Evolutionary conservation across 495 filamentous ascomycete genomes (phyloP).

Genomic region (Aspergillus hancockii): DNA sequence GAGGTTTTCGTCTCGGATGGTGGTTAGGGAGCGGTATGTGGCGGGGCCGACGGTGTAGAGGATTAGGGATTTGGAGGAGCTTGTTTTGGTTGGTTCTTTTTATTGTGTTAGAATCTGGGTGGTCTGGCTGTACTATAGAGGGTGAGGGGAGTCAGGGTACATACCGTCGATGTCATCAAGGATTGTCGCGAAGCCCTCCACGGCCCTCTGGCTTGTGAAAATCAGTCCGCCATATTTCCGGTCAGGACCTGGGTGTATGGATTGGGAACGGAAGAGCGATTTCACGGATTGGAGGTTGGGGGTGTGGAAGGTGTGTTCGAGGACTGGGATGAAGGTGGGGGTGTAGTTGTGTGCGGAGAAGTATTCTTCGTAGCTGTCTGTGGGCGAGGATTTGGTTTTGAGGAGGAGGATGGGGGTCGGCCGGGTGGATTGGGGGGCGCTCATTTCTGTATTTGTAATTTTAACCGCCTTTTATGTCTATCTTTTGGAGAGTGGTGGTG

Average conservation of each 20-base stretch:
- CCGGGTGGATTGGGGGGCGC: slow-evolving; percentile 1
- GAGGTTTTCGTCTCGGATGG: slow-evolving; percentile 48
- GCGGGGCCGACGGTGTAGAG: slow-evolving; percentile 93
- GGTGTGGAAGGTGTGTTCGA: slow-evolving; percentile 66
- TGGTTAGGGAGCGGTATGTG: slow-evolving; percentile 70
- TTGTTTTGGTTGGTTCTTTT: slow-evolving; percentile 20
- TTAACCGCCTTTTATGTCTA: not conserved
- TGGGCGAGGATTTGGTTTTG: slow-evolving; percentile 79
- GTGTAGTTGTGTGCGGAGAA: slow-evolving; percentile 53
- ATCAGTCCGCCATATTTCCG: slow-evolving; percentile 76
- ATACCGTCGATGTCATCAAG: slow-evolving; percentile 49
- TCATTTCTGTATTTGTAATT: slow-evolving; percentile 10
- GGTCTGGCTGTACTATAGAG: slow-evolving; percentile 40
- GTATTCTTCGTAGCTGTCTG: slow-evolving; percentile 76
- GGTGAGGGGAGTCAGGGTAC: slow-evolving; percentile 49
- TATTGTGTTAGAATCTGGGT: not conserved
- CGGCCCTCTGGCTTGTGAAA: slow-evolving; percentile 92
- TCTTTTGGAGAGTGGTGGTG: slow-evolving; percentile 8
- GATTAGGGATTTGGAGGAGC: slow-evolving; percentile 54
- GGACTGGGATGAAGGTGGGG: slow-evolving; percentile 79
- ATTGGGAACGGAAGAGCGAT: slow-evolving; percentile 37
- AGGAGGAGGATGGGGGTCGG: slow-evolving; percentile 64
- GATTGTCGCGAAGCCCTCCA: slow-evolving; percentile 78
- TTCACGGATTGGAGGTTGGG: slow-evolving; percentile 48
- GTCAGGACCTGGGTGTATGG: slow-evolving; percentile 21